Percentiles rank a stretch among this genome's conserved stretches.
Evolutionary conservation across 139 green algal genomes (phyloP).

Genomic region (Mychonastes homosphaera): DNA sequence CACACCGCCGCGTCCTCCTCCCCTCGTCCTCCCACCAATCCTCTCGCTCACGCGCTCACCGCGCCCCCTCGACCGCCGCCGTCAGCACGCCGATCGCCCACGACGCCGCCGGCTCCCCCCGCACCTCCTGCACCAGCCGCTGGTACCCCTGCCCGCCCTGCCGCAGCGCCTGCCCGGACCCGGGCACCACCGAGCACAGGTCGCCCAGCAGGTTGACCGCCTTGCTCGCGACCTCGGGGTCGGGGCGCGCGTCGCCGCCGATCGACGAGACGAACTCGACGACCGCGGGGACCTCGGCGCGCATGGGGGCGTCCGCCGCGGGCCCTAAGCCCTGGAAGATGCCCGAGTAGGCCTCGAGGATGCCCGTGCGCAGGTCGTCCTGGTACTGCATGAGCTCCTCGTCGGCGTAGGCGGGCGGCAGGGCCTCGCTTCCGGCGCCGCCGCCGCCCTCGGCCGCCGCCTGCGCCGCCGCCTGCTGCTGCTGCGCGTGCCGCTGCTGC

Average conservation of each 20-base stretch:
- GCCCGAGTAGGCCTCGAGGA: slow-evolving; percentile 90
- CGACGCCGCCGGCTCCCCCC: no score
- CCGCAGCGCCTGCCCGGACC: no score
- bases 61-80: no score
- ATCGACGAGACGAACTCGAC: slow-evolving; percentile 37
- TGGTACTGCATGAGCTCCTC: slow-evolving; percentile 87
- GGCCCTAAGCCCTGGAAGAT: slow-evolving; percentile 38
- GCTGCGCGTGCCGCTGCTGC: not conserved
- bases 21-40: no score
- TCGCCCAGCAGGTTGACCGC: slow-evolving; percentile 49
- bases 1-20: no score
- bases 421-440: no score
- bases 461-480: not conserved
- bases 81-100: no score
- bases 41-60: no score
- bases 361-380: slow-evolving; percentile 76
- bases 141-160: no score
- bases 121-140: no score
- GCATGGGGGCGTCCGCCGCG: slow-evolving; percentile 18
- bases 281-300: slow-evolving; percentile 23
- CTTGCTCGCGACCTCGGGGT: slow-evolving; percentile 30
- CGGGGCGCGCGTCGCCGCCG: slow-evolving; percentile 17
- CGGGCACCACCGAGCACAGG: slow-evolving; percentile 29
- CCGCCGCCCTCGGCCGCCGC: no score
- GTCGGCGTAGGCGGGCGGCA: slow-evolving; percentile 25